Conservation (phyloP, 352 stramenopile species). For the Phytopythium vexans region DNA sequence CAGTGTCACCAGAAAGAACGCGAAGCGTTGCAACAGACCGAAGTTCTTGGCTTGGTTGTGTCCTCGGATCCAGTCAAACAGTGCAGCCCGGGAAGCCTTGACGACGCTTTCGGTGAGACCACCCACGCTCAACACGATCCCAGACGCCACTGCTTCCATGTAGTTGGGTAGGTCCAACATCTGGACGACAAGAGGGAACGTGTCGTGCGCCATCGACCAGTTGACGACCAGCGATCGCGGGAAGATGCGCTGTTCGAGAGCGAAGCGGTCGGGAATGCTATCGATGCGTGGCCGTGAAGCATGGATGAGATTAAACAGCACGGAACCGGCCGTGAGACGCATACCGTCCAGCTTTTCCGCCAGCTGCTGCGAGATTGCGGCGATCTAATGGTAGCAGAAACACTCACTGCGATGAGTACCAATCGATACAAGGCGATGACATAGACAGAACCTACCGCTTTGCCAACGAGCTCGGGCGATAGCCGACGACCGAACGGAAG, state of each 20-base stretch:
- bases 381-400: slow-evolving; percentile 41
- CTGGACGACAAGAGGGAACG: slow-evolving; percentile 89
- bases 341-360: slow-evolving; percentile 96
- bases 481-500: slow-evolving; percentile 32
- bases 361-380: slow-evolving; percentile 93
- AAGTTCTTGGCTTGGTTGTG: slow-evolving; percentile 62
- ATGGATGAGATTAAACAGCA: slow-evolving; percentile 87
- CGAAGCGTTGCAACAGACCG: slow-evolving; percentile 57
- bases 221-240: slow-evolving; percentile 55
- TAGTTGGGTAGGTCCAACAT: slow-evolving; percentile 88
- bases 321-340: slow-evolving; percentile 80
- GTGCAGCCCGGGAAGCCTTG: slow-evolving; percentile 61
- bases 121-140: slow-evolving; percentile 94
- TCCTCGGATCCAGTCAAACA: slow-evolving; percentile 59
- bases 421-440: not conserved
- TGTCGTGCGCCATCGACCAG: slow-evolving; percentile 82
- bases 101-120: slow-evolving; percentile 94
- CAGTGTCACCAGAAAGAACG: slow-evolving; percentile 64
- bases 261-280: slow-evolving; percentile 68
- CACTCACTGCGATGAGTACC: not conserved
- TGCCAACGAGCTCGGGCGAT: slow-evolving; percentile 36
- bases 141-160: slow-evolving; percentile 77
- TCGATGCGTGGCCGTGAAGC: slow-evolving; percentile 58
- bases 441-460: slow-evolving; percentile 20
- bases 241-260: slow-evolving; percentile 68